phyloP scores from a whole-genome alignment of 768 basidiomycete species.

The Pholiota conissans region DNA sequence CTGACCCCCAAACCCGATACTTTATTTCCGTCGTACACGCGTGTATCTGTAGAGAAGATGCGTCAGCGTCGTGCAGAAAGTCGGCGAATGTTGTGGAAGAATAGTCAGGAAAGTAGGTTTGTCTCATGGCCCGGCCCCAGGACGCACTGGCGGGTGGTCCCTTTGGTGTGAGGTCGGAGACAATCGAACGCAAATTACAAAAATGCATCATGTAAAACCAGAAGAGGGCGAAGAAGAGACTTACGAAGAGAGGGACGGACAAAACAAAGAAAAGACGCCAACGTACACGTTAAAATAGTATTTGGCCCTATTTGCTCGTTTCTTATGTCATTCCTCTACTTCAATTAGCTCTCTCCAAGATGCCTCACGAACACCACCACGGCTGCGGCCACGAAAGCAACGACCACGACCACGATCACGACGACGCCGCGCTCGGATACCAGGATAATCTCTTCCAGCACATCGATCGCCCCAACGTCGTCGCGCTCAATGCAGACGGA shows the following conservation, averaged over 20 bases:
- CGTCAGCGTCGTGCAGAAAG: slow-evolving; percentile 18
- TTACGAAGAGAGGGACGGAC: slow-evolving; percentile 9
- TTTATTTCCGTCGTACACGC: not conserved
- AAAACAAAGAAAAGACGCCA: not conserved
- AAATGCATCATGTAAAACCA: slow-evolving; percentile 47
- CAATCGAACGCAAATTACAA: slow-evolving; percentile 92
- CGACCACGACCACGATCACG: slow-evolving; percentile 58
- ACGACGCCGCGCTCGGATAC: slow-evolving; percentile 52
- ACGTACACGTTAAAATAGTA: not conserved
- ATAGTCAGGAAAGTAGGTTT: slow-evolving; percentile 52
- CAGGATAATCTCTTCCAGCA: slow-evolving; percentile 72
- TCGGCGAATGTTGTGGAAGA: slow-evolving; percentile 4
- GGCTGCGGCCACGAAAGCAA: slow-evolving; percentile 60
- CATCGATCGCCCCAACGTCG: slow-evolving; percentile 80
- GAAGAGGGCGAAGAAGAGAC: slow-evolving; percentile 4
- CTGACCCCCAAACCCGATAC: not conserved
- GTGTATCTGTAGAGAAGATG: slow-evolving; percentile 3
- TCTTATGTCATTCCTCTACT: not conserved
- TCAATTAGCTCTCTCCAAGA: slow-evolving; percentile 22
- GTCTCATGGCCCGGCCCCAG: slow-evolving; percentile 78
- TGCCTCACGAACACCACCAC: slow-evolving; percentile 60
- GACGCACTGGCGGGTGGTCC: slow-evolving; percentile 72
- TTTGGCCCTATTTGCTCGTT: slow-evolving; percentile 16
- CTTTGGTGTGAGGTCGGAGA: slow-evolving; percentile 61
- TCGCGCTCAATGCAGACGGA: slow-evolving; percentile 69